These are phyloP conservation scores for Moesziomyces sp. DNA, from an alignment of 1,284 basidiomycete species.

Conservation along the genomic window DNA sequence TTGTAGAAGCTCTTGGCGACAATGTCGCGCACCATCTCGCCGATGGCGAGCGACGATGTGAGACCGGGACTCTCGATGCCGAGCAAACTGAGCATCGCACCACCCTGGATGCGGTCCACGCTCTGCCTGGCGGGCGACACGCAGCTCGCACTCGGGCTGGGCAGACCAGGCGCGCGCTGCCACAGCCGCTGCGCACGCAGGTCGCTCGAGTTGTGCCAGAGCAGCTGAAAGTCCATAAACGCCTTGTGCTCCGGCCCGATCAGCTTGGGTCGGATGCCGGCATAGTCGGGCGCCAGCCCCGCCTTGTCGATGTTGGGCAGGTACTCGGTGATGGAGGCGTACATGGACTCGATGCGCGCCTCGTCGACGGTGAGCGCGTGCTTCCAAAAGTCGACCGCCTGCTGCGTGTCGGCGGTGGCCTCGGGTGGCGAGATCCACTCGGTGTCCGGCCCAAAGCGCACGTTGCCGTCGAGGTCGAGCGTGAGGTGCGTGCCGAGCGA, in stretches of 20 bases:
- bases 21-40: conserved; percentile 69
- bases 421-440: conserved; percentile 77
- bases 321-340: conserved; percentile 70
- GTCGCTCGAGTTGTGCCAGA: conserved; percentile 56
- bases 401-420: conserved; percentile 3
- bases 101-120: conserved; percentile 26
- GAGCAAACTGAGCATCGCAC: conserved; percentile 69
- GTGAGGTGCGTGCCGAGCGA: conserved; percentile 64
- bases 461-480: conserved; percentile 84
- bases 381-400: conserved; percentile 56
- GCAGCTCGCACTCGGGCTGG: conserved; percentile 17
- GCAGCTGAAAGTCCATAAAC: conserved; percentile 82
- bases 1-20: conserved; percentile 69
- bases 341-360: conserved; percentile 56
- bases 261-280: conserved; percentile 90
- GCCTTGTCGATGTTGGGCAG: conserved; percentile 77
- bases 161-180: conserved; percentile 48
- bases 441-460: conserved; percentile 93
- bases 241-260: conserved; percentile 75
- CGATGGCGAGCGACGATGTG: conserved; percentile 71
- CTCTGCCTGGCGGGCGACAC: conserved; percentile 8
- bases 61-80: conserved; percentile 73
- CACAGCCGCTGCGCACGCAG: conserved; percentile 53
- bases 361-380: conserved; percentile 42
- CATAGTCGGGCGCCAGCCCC: conserved; percentile 85